Base-by-base conservation (phyloP, 768 basidiomycete genomes). In the Boletus speciosus region DNA sequence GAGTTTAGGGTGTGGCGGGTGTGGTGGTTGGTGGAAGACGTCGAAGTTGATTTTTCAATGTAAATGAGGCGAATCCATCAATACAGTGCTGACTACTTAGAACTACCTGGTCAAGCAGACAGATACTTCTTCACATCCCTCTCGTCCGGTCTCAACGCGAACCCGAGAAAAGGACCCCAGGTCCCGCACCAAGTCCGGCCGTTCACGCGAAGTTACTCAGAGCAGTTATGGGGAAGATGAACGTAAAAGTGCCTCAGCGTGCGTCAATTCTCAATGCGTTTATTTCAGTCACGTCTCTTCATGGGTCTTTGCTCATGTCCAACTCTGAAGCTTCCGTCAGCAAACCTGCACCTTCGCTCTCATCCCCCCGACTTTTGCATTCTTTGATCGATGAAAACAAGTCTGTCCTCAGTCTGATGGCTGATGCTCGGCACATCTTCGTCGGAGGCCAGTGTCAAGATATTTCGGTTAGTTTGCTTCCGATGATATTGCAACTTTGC, bases 361-460 rank as follows among this genome's bases (percentile, higher is more conserved):
- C 74, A 8, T 66, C 70, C 12, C 86, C 86, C 1, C 67, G 69
- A 27, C 78, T 88, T 1, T 64, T 82, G 6, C 90, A 92, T 67
- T 84, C 86, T 4, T 76, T 92, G n/a, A 78, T 84, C 58, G 84
- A 89, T 67, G 74, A 78, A 39, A 75, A 78, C 46, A 84, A 78
- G 66, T 91, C 90, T 6, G 82, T 92, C 4, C 75, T 93, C 31
- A 85, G 87, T 64, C 73, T 93, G 14, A 88, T 86, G 27, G 85
- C 90, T 2, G 86, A 86, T 64, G 78, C 79, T 6, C 66, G 74
- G 12, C 79, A 89, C 64, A 89, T 96, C 42, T 96, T 89, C 66
- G 87, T 85, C 51, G 93, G 93, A 1, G 88, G 84, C 60, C 92
- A 94, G 65, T 81, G 79, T 45, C 74, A 82, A 53, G 83, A 88